Evolutionary conservation across 495 filamentous ascomycete species (phyloP), one percentile per base, ranked within the genome.

Genomic region (Bathelium albidoporum): DNA sequence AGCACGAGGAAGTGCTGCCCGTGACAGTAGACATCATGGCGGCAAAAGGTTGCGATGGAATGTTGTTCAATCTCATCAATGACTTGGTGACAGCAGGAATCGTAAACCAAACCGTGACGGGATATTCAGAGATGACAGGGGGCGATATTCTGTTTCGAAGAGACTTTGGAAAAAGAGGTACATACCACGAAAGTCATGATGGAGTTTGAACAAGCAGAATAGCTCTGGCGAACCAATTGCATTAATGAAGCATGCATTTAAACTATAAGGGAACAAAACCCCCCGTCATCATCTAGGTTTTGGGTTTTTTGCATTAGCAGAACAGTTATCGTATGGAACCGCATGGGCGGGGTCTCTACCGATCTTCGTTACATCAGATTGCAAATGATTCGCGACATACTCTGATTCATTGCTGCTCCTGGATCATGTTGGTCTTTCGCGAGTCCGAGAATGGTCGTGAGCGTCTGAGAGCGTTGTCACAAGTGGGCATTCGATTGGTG

Each of bases 11-110:
- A 72, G 75, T 76, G 32, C 65, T 87, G 36, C 85, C 85, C 1
- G 84, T 89, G 0, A 79, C 79, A 0, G 77, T 87, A 22, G 77
- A 81, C 62, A 74, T 89, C 39, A 71, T 85, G 70, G 84, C 80
- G 2, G 81, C 83, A 1, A 79, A 80, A 55, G 85, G 84, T 0
- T 88, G 86, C 64, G 86, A 89, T 73, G 76, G 79, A 0, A 75
- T 87, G 72, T 69, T 87, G 52, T 82, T 79, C 16, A 76, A 73
- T 34, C 67, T 87, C 44, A 78, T 83, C n/a, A 69, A 77, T 62
- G 81, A 81, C 32, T 62, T 88, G 28, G 71, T 77, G 0, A 66
- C 68, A 34, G 75, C 71, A 0, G 83, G 82, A 0, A 79, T 87
- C 55, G 16, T 87, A 31, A 73, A 73, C 58, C 60, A 73, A 14